Percentiles rank a stretch among this genome's conserved stretches.
phyloP scores from a whole-genome alignment of 176 grass and related monocot genomes.

The Rhipidocladum racemiflorum region DNA sequence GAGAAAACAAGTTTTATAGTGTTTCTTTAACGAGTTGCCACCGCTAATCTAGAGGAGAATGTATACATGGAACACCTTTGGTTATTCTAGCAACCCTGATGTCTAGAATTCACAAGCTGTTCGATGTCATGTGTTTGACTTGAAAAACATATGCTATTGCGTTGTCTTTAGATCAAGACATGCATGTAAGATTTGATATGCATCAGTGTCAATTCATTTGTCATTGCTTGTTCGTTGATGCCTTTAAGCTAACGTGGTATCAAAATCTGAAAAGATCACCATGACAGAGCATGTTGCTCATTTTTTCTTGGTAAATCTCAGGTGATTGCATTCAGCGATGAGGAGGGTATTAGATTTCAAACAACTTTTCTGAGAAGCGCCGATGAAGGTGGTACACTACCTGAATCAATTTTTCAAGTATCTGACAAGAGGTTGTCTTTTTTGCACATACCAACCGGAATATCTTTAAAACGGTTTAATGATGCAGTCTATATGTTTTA shows the following conservation, averaged over 20 bases:
- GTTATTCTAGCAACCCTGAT: not conserved
- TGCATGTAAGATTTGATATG: not conserved
- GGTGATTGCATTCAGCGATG: conserved; percentile 98
- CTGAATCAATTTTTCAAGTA: conserved; percentile 80
- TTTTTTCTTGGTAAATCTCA: conserved; percentile 21
- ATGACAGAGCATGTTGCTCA: not conserved
- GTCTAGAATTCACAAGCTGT: not conserved
- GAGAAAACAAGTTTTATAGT: conserved; percentile 12
- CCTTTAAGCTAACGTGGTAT: not conserved
- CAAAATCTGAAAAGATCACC: not conserved
- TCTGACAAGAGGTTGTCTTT: conserved; percentile 89
- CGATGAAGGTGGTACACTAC: conserved; percentile 87
- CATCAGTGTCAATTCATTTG: not conserved
- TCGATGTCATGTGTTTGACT: not conserved
- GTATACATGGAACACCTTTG: not conserved
- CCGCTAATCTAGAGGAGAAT: not conserved
- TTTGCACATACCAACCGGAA: conserved; percentile 20
- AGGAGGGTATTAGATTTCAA: conserved; percentile 93
- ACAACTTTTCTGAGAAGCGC: conserved; percentile 96
- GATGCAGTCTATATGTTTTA: conserved; percentile 26
- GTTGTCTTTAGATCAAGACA: not conserved
- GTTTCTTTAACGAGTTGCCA: not conserved
- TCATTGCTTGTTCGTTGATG: not conserved
- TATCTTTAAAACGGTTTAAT: conserved; percentile 15
- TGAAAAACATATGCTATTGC: not conserved